phyloP scores from a whole-genome alignment of 208 protist species.

The Leptomonas pyrrhocoris region DNA sequence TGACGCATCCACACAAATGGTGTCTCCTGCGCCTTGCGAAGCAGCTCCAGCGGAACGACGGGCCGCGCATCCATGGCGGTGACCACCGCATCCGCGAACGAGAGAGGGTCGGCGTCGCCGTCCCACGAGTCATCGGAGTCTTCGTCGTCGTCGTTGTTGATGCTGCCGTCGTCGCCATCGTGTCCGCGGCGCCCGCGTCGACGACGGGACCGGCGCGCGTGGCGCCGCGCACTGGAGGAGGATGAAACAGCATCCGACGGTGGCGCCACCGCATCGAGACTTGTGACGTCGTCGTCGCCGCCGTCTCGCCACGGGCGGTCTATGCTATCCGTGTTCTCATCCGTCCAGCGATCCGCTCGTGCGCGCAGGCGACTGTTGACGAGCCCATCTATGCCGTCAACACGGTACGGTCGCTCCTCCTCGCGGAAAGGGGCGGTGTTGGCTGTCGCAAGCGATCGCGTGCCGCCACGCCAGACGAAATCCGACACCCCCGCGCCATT shows the following conservation, averaged over 20 bases:
- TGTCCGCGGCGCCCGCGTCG: neutral
- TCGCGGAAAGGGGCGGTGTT: neutral
- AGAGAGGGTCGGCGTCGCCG: slow-evolving; percentile 14
- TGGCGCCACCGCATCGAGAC: slow-evolving; percentile 1
- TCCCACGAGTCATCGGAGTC: slow-evolving; percentile 19
- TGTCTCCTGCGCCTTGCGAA: slow-evolving; percentile 29
- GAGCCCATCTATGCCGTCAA: neutral
- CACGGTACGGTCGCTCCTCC: neutral
- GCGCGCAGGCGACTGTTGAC: slow-evolving; percentile 32
- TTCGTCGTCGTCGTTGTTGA: neutral
- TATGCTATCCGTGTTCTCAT: neutral
- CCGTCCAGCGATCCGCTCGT: slow-evolving; percentile 32
- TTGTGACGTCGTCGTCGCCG: neutral
- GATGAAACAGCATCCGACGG: neutral
- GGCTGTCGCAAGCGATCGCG: neutral
- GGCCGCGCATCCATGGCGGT: slow-evolving; percentile 46
- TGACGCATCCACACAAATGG: slow-evolving; percentile 60
- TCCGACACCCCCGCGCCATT: slow-evolving; percentile 9
- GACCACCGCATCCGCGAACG: slow-evolving; percentile 26
- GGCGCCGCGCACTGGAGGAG: neutral
- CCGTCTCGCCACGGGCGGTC: neutral
- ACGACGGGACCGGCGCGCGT: neutral
- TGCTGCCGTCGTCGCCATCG: neutral
- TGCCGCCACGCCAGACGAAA: slow-evolving; percentile 15
- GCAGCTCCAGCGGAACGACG: slow-evolving; percentile 60